Base-by-base conservation (phyloP, 2,329 filamentous ascomycete genomes). In the Bipolaris sorokiniana region DNA sequence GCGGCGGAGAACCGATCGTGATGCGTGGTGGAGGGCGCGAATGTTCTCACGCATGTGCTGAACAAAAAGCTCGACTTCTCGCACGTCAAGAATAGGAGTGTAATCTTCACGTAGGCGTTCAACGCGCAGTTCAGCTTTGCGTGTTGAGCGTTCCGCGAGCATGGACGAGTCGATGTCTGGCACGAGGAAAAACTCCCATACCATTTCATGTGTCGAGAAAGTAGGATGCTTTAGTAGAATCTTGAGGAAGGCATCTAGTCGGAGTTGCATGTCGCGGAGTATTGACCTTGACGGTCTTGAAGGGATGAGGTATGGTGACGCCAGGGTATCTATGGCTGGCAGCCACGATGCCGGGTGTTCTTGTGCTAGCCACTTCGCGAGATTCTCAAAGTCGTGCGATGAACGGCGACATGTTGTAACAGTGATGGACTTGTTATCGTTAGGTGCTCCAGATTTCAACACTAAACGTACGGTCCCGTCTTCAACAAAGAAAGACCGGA, bases 131-230 rank as follows among this genome's bases (percentile, higher is more conserved):
- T 93, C 89, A 3, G 92, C 90, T 77, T 99, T 99, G 60, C 92
- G 86, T 53, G 88, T 87, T 62, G 91, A 96, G 48, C 95, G 87
- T 74, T 96, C 89, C 51, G 91, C 89, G 83, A 98, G 94, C 86
- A 93, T 92, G 18, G 92, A 88, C 0, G 91, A 85, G 72, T 97
- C 91, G 48, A 99, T 86, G 66, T 99, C 95, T 1, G 95, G 95
- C 11, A 99, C 93, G 0, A 99, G 84, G 77, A 99, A 97, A 78
- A 99, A 99, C 69, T 99, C 95, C 96, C 95, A 99, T 2, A 99
- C 84, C 84, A 98, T 92, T 79, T 99, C 95, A 71, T 99, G 96
- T 0, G 91, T 97, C 0, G 92, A 86, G 72, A 99, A 97, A 0
- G 95, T 98, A 3, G 94, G 90, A 71, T 99, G 95, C 7, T 86